Conservation (phyloP, 352 stramenopile species). For the Phytophthora foliorum region DNA sequence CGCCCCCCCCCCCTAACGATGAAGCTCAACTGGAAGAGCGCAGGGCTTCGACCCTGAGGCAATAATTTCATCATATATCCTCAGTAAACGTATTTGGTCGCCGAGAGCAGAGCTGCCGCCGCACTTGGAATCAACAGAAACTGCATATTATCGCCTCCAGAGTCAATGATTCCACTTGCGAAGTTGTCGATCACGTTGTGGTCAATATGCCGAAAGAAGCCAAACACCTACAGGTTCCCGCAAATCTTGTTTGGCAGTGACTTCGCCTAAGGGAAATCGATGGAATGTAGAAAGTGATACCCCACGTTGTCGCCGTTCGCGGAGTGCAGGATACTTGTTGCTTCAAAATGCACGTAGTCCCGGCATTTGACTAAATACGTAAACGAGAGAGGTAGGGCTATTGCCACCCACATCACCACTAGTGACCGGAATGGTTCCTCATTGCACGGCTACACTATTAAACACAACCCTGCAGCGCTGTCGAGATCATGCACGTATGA, state of each 20-base stretch:
- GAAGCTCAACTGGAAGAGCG: not conserved
- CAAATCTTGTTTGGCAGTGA: slow-evolving; percentile 39
- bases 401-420: slow-evolving; percentile 44
- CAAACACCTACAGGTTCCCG: slow-evolving; percentile 48
- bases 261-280: slow-evolving; percentile 51
- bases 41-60: not conserved
- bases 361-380: slow-evolving; percentile 35
- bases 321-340: slow-evolving; percentile 38
- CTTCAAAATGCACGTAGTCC: slow-evolving; percentile 52
- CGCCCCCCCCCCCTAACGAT: not conserved
- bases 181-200: slow-evolving; percentile 54
- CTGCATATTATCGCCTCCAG: slow-evolving; percentile 37
- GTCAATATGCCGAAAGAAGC: slow-evolving; percentile 50
- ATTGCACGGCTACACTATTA: slow-evolving; percentile 33
- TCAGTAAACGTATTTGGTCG: slow-evolving; percentile 46
- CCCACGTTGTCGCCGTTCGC: slow-evolving; percentile 38
- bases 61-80: slow-evolving; percentile 60
- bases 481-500: slow-evolving; percentile 43
- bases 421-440: slow-evolving; percentile 39
- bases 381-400: slow-evolving; percentile 28
- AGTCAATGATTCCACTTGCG: slow-evolving; percentile 39
- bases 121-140: slow-evolving; percentile 38
- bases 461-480: slow-evolving; percentile 33
- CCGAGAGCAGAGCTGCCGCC: slow-evolving; percentile 39
- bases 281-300: slow-evolving; percentile 52